Conservation (phyloP, 2,329 filamentous ascomycete genomes). For the Monascus ruber region DNA sequence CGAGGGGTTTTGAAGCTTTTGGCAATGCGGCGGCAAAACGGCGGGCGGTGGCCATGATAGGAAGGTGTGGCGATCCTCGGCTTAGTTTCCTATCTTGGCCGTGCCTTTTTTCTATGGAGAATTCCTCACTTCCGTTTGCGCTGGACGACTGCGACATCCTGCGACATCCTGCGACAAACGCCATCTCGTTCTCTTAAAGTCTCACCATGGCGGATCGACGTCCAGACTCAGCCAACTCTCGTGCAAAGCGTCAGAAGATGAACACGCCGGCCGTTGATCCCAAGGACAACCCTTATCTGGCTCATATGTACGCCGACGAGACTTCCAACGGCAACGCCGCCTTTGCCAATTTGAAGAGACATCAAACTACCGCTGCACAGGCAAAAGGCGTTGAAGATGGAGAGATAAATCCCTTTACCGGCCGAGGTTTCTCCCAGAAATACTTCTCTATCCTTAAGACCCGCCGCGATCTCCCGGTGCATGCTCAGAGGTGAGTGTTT, state of each 20-base stretch:
- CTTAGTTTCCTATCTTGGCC: slow-evolving; percentile 20
- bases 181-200: slow-evolving; percentile 3
- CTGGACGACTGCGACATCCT: background rate
- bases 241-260: slow-evolving; percentile 46
- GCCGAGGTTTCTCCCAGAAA: slow-evolving; percentile 60
- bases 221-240: slow-evolving; percentile 39
- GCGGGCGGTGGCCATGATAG: slow-evolving; percentile 2
- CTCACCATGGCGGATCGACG: slow-evolving; percentile 46
- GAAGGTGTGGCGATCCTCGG: slow-evolving; percentile 18
- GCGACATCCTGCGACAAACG: background rate
- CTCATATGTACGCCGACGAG: slow-evolving; percentile 64
- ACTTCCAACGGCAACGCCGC: slow-evolving; percentile 33
- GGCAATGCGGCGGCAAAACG: slow-evolving; percentile 1
- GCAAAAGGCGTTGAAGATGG: slow-evolving; percentile 67
- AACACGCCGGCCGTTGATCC: slow-evolving; percentile 39
- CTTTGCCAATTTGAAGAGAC: slow-evolving; percentile 59
- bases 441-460: slow-evolving; percentile 86
- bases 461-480: slow-evolving; percentile 76
- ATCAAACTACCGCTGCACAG: slow-evolving; percentile 66
- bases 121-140: too few relatives aligned
- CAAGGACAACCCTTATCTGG: slow-evolving; percentile 72
- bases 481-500: slow-evolving; percentile 65
- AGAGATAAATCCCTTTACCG: slow-evolving; percentile 76
- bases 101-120: slow-evolving; percentile 8
- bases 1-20: slow-evolving; percentile 6